These are phyloP conservation scores for Boletus sensibilis DNA, from an alignment of 768 basidiomycete species.

Conservation along the genomic window DNA sequence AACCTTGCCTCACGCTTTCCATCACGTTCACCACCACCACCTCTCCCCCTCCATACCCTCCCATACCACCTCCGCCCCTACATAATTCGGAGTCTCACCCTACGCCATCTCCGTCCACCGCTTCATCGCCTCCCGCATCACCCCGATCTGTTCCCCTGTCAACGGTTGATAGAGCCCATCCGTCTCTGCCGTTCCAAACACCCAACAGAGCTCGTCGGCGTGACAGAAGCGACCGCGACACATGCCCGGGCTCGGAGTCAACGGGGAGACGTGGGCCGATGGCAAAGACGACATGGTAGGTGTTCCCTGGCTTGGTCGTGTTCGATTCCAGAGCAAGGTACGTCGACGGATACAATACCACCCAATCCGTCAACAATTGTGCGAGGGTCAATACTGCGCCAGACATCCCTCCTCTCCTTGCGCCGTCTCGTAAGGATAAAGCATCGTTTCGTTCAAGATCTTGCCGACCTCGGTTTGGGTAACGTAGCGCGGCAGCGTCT, in stretches of 20 bases:
- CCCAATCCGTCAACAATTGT: slow-evolving; percentile 15
- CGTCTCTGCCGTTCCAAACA: slow-evolving; percentile 19
- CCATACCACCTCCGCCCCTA: slow-evolving; percentile 11
- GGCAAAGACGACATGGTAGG: slow-evolving; percentile 14
- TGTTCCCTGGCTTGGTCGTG: slow-evolving; percentile 16
- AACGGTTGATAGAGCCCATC: slow-evolving; percentile 20
- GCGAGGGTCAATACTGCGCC: slow-evolving; percentile 13
- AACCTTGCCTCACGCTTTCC: background rate
- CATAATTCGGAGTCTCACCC: slow-evolving; percentile 19
- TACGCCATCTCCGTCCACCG: slow-evolving; percentile 15
- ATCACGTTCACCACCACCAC: slow-evolving; percentile 12
- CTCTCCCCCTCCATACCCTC: slow-evolving; percentile 5
- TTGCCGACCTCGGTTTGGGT: slow-evolving; percentile 5
- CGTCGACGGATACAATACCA: slow-evolving; percentile 9
- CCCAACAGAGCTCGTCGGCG: slow-evolving; percentile 20
- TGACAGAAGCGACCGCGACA: slow-evolving; percentile 20
- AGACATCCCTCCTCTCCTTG: slow-evolving; percentile 5
- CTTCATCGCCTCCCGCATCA: slow-evolving; percentile 8
- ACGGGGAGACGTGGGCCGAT: background rate
- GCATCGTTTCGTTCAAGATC: slow-evolving; percentile 12
- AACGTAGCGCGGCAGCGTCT: slow-evolving; percentile 1
- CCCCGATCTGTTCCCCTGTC: background rate
- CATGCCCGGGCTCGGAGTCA: slow-evolving; percentile 12
- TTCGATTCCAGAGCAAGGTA: slow-evolving; percentile 18
- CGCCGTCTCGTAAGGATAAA: slow-evolving; percentile 20